Base-by-base conservation (phyloP, 805 yeast species). In the Babjeviella inositovora region DNA sequence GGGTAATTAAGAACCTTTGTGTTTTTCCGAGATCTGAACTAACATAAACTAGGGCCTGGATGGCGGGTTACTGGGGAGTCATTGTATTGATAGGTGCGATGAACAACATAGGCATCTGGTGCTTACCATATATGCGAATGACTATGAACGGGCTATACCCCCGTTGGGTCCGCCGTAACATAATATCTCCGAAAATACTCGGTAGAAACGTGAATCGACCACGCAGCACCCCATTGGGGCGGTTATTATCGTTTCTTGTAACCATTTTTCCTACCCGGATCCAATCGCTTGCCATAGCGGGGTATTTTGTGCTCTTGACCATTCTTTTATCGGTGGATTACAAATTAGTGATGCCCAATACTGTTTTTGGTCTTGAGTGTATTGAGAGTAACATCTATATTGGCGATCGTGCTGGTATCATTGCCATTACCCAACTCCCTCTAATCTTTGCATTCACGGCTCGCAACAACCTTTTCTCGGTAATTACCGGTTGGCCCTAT, bases 331-430 rank as follows among this genome's bases (percentile, higher is more conserved):
- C 37, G 18, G 29, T 43, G 17, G 39, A 37, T 19, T 48, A 47
- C 32, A 31, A 31, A 6, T 21, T 34, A 5, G 32, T 35, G 5
- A 26, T 23, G 9, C 51, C 50, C 13, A 47, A 39, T 28, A 34
- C 43, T 3, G 38, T 51, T 5, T 50, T 47, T 29, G 32, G 38
- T n/a, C n/a, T n/a, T n/a, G n/a, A n/a, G n/a, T n/a, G n/a, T n/a
- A n/a, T n/a, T n/a, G n/a, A n/a, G n/a, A n/a, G n/a, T n/a, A n/a
- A n/a, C n/a, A n/a, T n/a, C n/a, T n/a, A n/a, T n/a, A n/a, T n/a
- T n/a, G n/a, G n/a, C n/a, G 67, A 62, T 35, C 41, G 68, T 33
- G 42, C 61, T 0, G 70, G 67, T 2, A 61, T 60, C 5, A 31
- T 61, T 14, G 56, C 59, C 3, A 47, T 48, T 1, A 35, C 35